Conservation (phyloP, 2,329 filamentous ascomycete species). For the Fusarium sp. region DNA sequence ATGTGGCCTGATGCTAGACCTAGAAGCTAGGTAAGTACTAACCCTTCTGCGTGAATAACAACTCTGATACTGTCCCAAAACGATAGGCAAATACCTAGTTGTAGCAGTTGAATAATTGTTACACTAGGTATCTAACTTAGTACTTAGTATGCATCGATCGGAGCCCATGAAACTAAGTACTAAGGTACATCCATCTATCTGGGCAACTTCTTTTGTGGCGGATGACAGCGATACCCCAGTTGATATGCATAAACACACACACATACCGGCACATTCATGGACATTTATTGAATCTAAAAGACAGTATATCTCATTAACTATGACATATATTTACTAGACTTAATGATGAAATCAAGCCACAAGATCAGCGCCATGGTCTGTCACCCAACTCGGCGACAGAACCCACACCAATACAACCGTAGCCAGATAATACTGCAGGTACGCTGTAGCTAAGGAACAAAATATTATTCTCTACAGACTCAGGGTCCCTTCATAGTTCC, state of each 20-base stretch:
- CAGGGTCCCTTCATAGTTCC: conserved; percentile 8
- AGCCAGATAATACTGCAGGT: conserved; percentile 29
- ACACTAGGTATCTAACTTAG: not conserved
- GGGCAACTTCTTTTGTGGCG: not conserved
- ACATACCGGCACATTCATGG: not conserved
- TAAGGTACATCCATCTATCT: not conserved
- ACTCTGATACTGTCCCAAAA: not conserved
- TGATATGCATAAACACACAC: not conserved
- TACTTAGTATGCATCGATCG: not conserved
- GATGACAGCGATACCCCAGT: not conserved
- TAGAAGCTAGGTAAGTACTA: not conserved
- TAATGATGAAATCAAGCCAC: not conserved
- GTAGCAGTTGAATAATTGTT: not conserved
- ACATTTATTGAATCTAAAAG: not conserved
- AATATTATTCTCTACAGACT: conserved; percentile 17
- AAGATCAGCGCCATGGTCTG: not conserved
- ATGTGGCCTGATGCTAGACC: not conserved
- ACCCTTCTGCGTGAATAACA: not conserved
- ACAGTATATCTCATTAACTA: not conserved
- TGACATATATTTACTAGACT: not conserved
- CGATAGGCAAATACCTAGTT: not conserved
- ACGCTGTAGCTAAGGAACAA: conserved; percentile 30
- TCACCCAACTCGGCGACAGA: not conserved
- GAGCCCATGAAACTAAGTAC: not conserved
- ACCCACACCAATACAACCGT: conserved; percentile 7